Conservation (phyloP, 2,329 filamentous ascomycete species). For the Ceratocystis huliohia region DNA sequence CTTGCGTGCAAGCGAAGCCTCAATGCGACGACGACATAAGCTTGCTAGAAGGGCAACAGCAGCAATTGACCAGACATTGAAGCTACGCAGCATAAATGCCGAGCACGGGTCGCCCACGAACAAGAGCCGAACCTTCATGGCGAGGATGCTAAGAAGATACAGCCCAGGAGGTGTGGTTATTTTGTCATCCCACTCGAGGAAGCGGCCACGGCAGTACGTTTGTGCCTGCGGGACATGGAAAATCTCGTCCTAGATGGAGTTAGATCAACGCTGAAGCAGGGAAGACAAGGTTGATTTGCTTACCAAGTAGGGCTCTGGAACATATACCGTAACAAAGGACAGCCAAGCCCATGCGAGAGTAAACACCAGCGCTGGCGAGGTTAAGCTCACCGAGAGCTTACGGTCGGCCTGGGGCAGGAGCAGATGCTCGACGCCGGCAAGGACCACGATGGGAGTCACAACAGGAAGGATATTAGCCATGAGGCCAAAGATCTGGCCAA, state of each 20-base stretch:
- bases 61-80: slow-evolving; percentile 36
- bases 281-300: slow-evolving; percentile 19
- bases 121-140: slow-evolving; percentile 11
- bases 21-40: slow-evolving; percentile 41
- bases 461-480: slow-evolving; percentile 6
- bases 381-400: slow-evolving; percentile 5
- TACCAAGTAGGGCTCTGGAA: slow-evolving; percentile 45
- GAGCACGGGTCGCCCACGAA: slow-evolving; percentile 27
- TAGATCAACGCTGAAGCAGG: neutral
- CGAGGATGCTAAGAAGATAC: slow-evolving; percentile 34
- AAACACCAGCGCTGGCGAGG: slow-evolving; percentile 22
- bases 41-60: slow-evolving; percentile 36
- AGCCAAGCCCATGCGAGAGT: slow-evolving; percentile 31
- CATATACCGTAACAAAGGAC: slow-evolving; percentile 29
- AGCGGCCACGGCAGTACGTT: slow-evolving; percentile 65
- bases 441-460: neutral
- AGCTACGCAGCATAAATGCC: slow-evolving; percentile 34
- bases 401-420: slow-evolving; percentile 13
- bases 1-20: slow-evolving; percentile 26
- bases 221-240: slow-evolving; percentile 89
- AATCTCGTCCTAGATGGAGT: slow-evolving; percentile 54
- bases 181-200: slow-evolving; percentile 80
- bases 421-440: slow-evolving; percentile 20
- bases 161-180: slow-evolving; percentile 92
- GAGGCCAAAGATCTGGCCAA: neutral